Conservation (phyloP, 108 stramenopile species). For the Tribonema minus region DNA sequence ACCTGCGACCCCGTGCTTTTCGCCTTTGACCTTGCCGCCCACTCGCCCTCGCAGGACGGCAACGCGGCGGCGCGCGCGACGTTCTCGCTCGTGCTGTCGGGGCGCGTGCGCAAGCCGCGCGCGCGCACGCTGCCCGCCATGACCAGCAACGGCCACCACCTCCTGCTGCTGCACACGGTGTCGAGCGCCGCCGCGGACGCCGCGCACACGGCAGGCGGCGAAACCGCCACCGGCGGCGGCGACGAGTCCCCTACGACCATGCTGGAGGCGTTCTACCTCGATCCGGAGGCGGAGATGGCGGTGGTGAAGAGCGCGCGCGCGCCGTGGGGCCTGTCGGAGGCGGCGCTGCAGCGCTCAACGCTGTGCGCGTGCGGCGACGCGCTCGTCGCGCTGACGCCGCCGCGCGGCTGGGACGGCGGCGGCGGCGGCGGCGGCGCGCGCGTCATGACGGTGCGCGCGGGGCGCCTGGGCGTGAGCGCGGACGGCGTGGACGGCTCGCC, state of each 20-base stretch:
- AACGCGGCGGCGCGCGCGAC: too few relatives aligned
- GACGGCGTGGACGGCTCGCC: too few relatives aligned
- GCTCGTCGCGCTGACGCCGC: constrained; percentile 8
- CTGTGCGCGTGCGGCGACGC: background rate
- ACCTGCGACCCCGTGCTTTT: too few relatives aligned
- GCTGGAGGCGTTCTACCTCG: constrained; percentile 15
- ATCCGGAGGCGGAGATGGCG: constrained; percentile 4
- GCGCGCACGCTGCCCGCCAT: constrained; percentile 15
- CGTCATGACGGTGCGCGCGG: too few relatives aligned
- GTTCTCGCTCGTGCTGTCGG: too few relatives aligned
- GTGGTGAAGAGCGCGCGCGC: background rate
- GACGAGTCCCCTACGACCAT: background rate
- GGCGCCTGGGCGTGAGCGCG: too few relatives aligned
- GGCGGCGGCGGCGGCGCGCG: background rate
- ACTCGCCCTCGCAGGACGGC: too few relatives aligned
- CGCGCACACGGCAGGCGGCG: background rate
- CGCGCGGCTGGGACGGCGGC: background rate
- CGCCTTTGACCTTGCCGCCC: too few relatives aligned
- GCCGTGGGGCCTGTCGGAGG: constrained; percentile 15
- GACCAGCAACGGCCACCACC: constrained; percentile 21
- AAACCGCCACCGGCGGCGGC: background rate
- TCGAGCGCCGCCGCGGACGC: background rate
- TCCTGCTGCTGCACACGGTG: constrained; percentile 11
- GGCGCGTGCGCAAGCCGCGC: too few relatives aligned
- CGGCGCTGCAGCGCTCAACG: background rate